Evolutionary conservation across 768 basidiomycete species (phyloP), one percentile per base, ranked within the genome.

Genomic region (Suillus brevipes): DNA sequence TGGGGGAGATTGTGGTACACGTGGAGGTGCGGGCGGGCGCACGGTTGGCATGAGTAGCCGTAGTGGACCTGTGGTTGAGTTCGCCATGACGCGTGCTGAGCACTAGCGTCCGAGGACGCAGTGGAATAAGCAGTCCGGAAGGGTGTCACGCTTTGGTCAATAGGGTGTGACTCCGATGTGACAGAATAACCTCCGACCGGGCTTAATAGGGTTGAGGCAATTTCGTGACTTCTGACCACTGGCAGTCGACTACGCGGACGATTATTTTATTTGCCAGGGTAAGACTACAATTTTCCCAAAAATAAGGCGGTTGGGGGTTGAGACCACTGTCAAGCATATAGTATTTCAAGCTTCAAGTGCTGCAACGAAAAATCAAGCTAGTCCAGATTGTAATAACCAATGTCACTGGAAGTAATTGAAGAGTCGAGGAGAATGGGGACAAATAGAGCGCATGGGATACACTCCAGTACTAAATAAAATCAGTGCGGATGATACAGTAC

Each of bases 1-100:
- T 36, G 67, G 63, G 20, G 66, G 71, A 6, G 71, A 66, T 18
- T 60, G 61, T 3, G 63, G 56, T 8, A 55, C n/a, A 4, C 37
- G 20, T 9, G 59, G 31, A 20, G 63, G 53, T 40, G 60, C 52
- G 2, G 76, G 73, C 6, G 69, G 62, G 36, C 78, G 72, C n/a
- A 77, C 76, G 2, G 76, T 77, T 13, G 76, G 77, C 72, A 78
- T 77, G 47, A 77, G 63, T 58, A 77, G 52, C 64, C 72, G 45
- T n/a, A 67, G 43, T 45, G 61, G 45, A 20, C 60, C 62, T 52
- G 49, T 16, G 34, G 50, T 63, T 34, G 47, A 59, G 53, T 61
- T 69, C 61, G 61, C 34, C 62, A 59, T 59, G 18, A 12, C 40
- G 20, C 58, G 12, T 25, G 18, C 25, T 59, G 42, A 59, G 18